Evolutionary conservation across 352 stramenopile genomes (phyloP), one percentile per base, ranked within the genome.

Genomic region (Phytopythium boreale): DNA sequence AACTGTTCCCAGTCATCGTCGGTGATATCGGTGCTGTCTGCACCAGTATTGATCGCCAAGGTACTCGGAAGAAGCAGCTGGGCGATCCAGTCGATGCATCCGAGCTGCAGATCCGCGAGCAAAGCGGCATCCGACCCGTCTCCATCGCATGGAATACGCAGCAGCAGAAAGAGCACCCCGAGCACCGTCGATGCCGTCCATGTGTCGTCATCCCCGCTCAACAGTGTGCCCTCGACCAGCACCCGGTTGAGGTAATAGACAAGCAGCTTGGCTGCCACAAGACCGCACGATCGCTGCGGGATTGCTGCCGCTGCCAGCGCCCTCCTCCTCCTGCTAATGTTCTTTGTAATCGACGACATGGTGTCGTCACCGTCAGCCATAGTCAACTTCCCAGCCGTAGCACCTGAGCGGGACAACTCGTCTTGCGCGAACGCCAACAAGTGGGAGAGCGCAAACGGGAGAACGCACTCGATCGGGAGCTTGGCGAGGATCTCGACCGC

Each of bases 221-320:
- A 55, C 11, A 74, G n/a, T 1, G 52, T 37, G 19, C 85, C 72
- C 29, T 82, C 79, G 14, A 70, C 75, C 62, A 90, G 72, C n/a
- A 84, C 59, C 4, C 80, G 80, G 46, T 92, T 92, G 41, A 92
- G 68, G 47, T 89, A 92, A 59, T 90, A 92, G 27, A 92, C 72
- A 66, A 90, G 84, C 29, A 92, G 60, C 37, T 92, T 92, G 11
- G 80, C 80, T 0, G 73, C 77, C 20, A 89, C 76, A 43, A 91
- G 64, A 14, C 79, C 77, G 60, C 70, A 81, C 14, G 31, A 68
- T 34, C 15, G 20, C 1, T 61, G 27, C 2, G 78, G 76, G 37
- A 82, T 59, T 2, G 14, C 63, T 15, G 72, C 53, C 14, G 62
- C 56, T 20, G 58, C 39, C 22, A 77, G 62, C 55, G 66, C 26